Base-by-base conservation (phyloP, 1,284 basidiomycete species). In the Neotropicomus parvogracilis region DNA sequence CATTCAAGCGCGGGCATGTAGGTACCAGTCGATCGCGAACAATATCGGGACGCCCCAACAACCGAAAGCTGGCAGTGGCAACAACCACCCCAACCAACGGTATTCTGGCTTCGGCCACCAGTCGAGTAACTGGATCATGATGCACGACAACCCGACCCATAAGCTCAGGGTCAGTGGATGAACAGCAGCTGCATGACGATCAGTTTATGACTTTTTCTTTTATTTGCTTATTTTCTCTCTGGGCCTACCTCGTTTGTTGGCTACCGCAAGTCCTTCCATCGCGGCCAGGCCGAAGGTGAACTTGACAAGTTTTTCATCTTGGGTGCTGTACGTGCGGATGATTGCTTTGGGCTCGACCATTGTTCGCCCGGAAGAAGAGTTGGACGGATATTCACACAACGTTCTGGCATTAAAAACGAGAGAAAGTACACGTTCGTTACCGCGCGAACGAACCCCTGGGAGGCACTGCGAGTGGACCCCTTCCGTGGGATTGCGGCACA, bases 251-350 rank as follows among this genome's bases (percentile, higher is more conserved):
- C 69, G 70, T 50, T 69, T 72, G 62, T 92, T 92, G 20, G 88
- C 88, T 11, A 72, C 67, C 6, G 85, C 82, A 28, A 91, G 75
- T 17, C 75, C 73, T 59, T 88, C 85, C 79, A 91, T 83, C 40
- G 77, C 72, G 8, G 80, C 72, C 60, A 86, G 83, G 26, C 81
- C 84, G 16, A 91, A 68, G 53, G 78, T 73, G 66, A 89, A 88
- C 46, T 75, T 78, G 29, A 81, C 76, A 8, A 74, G 62, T 56
- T 79, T 82, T 45, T 77, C 70, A 63, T 91, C 87, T 11, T 63
- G 55, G 6, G 68, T 51, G 28, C 65, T 56, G 58, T 75, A 80
- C 1, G 69, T 65, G 40, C 88, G 81, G 33, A 90, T 85, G 36
- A 66, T 60, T n/a, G 76, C 79, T 26, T 49, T 50, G 12, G 64